Percentiles rank a stretch among this genome's conserved stretches.
Evolutionary conservation across 2,329 filamentous ascomycete species (phyloP).

Genomic region (Xylariaceae sp.): DNA sequence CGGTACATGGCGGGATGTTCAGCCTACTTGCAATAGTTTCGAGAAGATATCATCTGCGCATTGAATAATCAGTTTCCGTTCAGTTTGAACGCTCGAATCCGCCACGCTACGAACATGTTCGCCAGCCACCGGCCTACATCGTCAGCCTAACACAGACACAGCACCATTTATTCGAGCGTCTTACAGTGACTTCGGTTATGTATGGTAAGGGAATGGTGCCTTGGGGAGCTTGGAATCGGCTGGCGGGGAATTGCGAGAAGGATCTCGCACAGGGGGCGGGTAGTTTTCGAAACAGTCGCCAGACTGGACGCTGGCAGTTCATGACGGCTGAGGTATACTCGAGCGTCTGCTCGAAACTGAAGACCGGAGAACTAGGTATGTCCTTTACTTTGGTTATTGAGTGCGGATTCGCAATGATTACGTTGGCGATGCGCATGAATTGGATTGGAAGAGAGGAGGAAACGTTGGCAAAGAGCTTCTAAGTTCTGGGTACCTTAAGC

Average conservation of each 20-base stretch:
- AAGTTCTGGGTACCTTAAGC: too few relatives aligned
- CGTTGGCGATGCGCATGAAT: background rate
- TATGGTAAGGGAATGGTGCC: slow-evolving; percentile 53
- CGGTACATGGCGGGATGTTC: slow-evolving; percentile 14
- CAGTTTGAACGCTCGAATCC: slow-evolving; percentile 4
- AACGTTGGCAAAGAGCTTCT: too few relatives aligned
- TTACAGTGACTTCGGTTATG: slow-evolving; percentile 53
- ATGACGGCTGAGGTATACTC: slow-evolving; percentile 25
- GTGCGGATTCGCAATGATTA: background rate
- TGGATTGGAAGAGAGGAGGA: background rate
- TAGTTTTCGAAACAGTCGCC: slow-evolving; percentile 36
- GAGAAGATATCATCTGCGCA: slow-evolving; percentile 74
- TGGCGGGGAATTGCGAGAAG: slow-evolving; percentile 42
- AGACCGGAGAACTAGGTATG: background rate
- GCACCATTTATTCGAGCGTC: slow-evolving; percentile 1
- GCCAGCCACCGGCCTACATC: slow-evolving; percentile 66
- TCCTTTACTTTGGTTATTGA: background rate
- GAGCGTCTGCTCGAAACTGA: background rate
- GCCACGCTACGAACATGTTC: slow-evolving; percentile 62
- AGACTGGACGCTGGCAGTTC: slow-evolving; percentile 36
- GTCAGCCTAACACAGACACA: slow-evolving; percentile 29
- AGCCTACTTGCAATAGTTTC: slow-evolving; percentile 64
- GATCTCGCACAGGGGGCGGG: slow-evolving; percentile 36
- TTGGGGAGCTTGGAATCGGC: slow-evolving; percentile 31
- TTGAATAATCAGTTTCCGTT: slow-evolving; percentile 25